These are phyloP conservation scores for Aspergillus puulaauensis DNA, from an alignment of 2,329 filamentous ascomycete genomes.

Conservation along the genomic window DNA sequence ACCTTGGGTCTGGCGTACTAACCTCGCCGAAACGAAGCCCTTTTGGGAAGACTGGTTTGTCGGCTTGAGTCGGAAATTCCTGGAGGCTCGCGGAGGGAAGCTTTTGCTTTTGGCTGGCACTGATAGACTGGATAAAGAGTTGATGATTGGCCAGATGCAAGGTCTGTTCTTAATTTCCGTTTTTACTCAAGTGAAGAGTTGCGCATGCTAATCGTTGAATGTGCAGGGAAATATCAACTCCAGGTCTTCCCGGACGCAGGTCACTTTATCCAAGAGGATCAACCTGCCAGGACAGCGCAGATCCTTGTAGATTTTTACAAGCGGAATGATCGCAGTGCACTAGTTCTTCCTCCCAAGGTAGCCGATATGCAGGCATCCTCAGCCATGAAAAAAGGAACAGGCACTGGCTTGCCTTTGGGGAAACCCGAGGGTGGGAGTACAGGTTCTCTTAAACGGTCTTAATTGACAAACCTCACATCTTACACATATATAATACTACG, in stretches of 20 bases:
- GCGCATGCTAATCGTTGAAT: not conserved
- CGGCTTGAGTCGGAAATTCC: conserved; percentile 84
- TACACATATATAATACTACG: not conserved
- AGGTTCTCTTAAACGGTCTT: conserved; percentile 7
- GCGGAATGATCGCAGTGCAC: conserved; percentile 78
- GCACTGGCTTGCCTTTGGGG: conserved; percentile 6
- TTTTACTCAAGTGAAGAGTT: not conserved
- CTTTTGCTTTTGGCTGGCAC: conserved; percentile 82
- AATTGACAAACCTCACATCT: not conserved
- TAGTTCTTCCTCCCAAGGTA: conserved; percentile 92
- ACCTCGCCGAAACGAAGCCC: conserved; percentile 76
- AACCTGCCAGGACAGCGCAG: conserved; percentile 83
- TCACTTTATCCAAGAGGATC: conserved; percentile 95
- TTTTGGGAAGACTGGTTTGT: conserved; percentile 96
- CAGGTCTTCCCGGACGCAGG: conserved; percentile 93
- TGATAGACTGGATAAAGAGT: conserved; percentile 82
- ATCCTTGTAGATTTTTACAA: conserved; percentile 87
- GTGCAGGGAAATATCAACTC: conserved; percentile 78
- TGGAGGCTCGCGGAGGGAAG: conserved; percentile 78
- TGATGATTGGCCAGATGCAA: conserved; percentile 97
- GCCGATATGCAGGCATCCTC: conserved; percentile 60
- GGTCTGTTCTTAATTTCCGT: conserved; percentile 52
- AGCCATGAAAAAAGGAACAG: conserved; percentile 40
- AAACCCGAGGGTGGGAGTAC: conserved; percentile 3
- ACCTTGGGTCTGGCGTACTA: conserved; percentile 81